Percentiles rank a stretch among this genome's conserved stretches.
Conservation (phyloP, 106 monocot genomes). For the Alisma plantagoaquatica region DNA sequence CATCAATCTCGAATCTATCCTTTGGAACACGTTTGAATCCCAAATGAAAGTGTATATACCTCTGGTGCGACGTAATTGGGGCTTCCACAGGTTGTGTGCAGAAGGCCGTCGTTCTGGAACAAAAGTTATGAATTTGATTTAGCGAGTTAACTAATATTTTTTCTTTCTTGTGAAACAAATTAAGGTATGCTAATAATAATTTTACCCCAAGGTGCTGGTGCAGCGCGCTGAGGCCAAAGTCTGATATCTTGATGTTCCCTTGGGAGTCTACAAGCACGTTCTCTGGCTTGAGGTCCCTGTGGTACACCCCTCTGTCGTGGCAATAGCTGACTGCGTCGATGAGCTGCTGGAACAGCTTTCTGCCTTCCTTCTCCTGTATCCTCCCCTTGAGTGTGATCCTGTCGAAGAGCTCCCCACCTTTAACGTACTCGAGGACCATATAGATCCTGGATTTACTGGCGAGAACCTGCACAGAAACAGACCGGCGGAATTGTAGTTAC, state of each 20-base stretch:
- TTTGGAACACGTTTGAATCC: background rate
- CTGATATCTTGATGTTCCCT: constrained; percentile 85
- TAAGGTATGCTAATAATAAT: too few species aligned
- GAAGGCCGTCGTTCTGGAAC: constrained; percentile 73
- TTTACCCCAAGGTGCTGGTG: constrained; percentile 57
- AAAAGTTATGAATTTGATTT: background rate
- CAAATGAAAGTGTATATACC: constrained; percentile 12
- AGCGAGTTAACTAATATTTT: background rate
- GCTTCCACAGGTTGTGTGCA: constrained; percentile 97
- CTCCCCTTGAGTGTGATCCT: constrained; percentile 52
- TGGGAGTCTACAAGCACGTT: constrained; percentile 75
- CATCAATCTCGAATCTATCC: background rate
- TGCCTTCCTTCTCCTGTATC: constrained; percentile 46
- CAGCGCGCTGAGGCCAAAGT: constrained; percentile 90
- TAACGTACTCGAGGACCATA: constrained; percentile 70
- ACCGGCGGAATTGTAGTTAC: too few species aligned
- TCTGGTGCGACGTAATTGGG: constrained; percentile 93
- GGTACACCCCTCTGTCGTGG: constrained; percentile 68
- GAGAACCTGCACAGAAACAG: constrained; percentile 26
- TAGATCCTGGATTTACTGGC: constrained; percentile 69
- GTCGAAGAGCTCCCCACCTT: constrained; percentile 66
- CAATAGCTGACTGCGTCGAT: constrained; percentile 84
- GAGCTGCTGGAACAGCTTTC: constrained; percentile 74
- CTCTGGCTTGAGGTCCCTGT: constrained; percentile 88
- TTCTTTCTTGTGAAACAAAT: background rate